phyloP scores from a whole-genome alignment of 2,329 filamentous ascomycete genomes.

The Phialophora chinensis region DNA sequence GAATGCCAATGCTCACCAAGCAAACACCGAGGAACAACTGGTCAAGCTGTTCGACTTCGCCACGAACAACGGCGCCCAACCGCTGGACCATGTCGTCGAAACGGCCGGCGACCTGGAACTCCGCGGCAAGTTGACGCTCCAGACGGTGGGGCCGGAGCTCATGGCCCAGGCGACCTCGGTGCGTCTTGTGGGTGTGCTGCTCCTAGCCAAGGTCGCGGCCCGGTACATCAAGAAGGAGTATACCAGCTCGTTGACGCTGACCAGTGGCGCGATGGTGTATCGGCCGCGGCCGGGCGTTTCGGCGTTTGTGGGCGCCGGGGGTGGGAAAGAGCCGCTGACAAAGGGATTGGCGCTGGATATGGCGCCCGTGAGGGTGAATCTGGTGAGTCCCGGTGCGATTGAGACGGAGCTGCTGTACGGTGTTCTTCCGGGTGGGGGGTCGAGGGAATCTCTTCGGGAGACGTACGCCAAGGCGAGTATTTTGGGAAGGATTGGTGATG shows the following conservation, averaged over 20 bases:
- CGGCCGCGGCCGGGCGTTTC: constrained; percentile 46
- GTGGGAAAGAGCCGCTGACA: constrained; percentile 44
- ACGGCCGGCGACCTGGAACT: constrained; percentile 54
- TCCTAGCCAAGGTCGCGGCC: constrained; percentile 51
- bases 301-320: constrained; percentile 40
- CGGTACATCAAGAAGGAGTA: constrained; percentile 44
- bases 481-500: constrained; percentile 40
- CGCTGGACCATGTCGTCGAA: constrained; percentile 58
- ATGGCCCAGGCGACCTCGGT: constrained; percentile 42
- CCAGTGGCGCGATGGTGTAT: constrained; percentile 46
- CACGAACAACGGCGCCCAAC: constrained; percentile 36
- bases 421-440: background rate
- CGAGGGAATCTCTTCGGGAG: constrained; percentile 26
- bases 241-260: constrained; percentile 49
- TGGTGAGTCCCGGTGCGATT: constrained; percentile 50
- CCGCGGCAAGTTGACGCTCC: constrained; percentile 35
- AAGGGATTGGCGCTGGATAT: constrained; percentile 51
- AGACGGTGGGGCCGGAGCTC: constrained; percentile 39
- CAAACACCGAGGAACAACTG: constrained; percentile 53
- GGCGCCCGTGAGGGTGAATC: constrained; percentile 51
- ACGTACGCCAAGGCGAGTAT: constrained; percentile 28
- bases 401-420: constrained; percentile 50
- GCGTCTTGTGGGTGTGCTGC: constrained; percentile 44
- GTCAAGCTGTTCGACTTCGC: constrained; percentile 50
- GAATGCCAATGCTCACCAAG: constrained; percentile 48